These are phyloP conservation scores for Maudiozyma humilis DNA, from an alignment of 1,139 yeast species.

Conservation along the genomic window DNA sequence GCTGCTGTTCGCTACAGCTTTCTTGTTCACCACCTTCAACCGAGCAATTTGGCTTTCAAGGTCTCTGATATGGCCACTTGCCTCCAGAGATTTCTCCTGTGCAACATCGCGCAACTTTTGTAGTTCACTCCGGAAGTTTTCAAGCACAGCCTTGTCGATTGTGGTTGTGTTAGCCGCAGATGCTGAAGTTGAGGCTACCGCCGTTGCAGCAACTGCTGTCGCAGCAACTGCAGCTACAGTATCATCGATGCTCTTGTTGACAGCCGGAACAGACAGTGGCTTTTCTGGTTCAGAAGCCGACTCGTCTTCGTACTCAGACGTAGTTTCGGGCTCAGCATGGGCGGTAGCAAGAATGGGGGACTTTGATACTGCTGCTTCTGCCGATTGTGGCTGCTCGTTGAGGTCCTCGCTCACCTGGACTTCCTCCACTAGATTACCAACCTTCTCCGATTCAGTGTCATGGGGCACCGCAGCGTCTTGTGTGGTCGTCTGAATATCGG, in stretches of 20 bases:
- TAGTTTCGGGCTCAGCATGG: neutral
- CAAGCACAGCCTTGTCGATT: slow-evolving; percentile 5
- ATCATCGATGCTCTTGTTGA: neutral
- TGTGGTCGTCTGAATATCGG: neutral
- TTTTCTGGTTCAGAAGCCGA: neutral
- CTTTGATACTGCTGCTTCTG: too few relatives aligned
- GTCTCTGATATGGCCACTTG: slow-evolving; percentile 42
- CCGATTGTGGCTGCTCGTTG: too few relatives aligned
- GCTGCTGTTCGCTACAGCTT: slow-evolving; percentile 4
- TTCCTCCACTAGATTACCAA: too few relatives aligned
- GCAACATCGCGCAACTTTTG: slow-evolving; percentile 41
- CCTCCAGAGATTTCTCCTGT: slow-evolving; percentile 44
- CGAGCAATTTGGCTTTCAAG: slow-evolving; percentile 40
- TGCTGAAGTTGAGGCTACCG: neutral
- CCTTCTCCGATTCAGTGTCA: neutral
- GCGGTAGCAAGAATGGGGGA: too few relatives aligned
- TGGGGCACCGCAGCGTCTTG: neutral
- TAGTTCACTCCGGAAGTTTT: slow-evolving; percentile 38
- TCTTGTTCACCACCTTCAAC: slow-evolving; percentile 18
- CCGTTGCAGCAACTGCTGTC: neutral
- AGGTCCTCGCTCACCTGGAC: too few relatives aligned
- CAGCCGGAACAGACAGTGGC: neutral
- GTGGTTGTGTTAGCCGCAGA: neutral
- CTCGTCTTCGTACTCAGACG: neutral
- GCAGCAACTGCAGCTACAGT: neutral